Evolutionary conservation across 1,284 basidiomycete genomes (phyloP), one percentile per base, ranked within the genome.

Genomic region (Apiotrichum montevideense): DNA sequence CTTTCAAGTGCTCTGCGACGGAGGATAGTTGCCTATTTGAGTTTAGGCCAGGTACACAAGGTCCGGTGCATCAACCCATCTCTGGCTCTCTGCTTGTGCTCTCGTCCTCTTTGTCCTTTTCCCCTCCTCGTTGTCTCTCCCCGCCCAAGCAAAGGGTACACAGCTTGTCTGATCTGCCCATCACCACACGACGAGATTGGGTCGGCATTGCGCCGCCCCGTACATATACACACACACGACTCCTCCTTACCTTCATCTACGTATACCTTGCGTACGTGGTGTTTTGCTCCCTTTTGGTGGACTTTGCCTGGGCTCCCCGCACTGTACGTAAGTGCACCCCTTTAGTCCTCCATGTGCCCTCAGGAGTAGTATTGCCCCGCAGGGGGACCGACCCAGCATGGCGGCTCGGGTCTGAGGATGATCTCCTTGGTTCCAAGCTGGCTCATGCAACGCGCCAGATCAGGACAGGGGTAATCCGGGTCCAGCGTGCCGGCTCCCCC

Each of bases 1-100:
- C n/a, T 13, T 42, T 42, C 10, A 42, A 42, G 10, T 8, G 41
- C 33, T 42, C n/a, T n/a, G 11, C 10, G n/a, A 42, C 41, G 41
- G 41, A 42, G 47, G 46, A 47, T 35, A 47, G 11, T 37, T 39
- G 47, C 37, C 47, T 40, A 40, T 49, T 49, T 49, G 47, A 49
- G 47, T 49, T 49, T 49, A 49, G 47, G 4, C 37, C n/a, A 49
- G 47, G 47, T 39, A 35, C 21, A 21, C 47, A 35, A 49, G 47
- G 47, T 49, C 47, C 47, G 47, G 15, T 29, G 13, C 37, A 10
- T 39, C 35, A 37, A 8, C 37, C 35, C n/a, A 13, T n/a, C 6
- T 15, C 4, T 21, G 33, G 35, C 33, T 3, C n/a, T 11, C 6
- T 15, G n/a, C n/a, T n/a, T n/a, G n/a, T n/a, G 46, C 34, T 35